Evolutionary conservation across 2,329 filamentous ascomycete genomes (phyloP), one percentile per base, ranked within the genome.

Genomic region (Blastomyces parvus): DNA sequence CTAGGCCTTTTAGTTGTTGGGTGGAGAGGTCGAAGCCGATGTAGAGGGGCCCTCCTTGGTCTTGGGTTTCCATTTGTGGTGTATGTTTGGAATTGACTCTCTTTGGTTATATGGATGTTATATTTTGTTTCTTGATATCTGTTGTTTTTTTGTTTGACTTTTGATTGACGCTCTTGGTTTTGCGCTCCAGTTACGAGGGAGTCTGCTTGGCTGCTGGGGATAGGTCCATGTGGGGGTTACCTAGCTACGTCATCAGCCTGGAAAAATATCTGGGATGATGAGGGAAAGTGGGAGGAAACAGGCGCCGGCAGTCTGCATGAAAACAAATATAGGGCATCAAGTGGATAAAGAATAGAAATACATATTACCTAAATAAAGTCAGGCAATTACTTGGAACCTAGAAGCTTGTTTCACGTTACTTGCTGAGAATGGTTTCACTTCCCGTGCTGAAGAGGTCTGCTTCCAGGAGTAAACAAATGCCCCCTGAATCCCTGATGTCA

Each of bases 21-120:
- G 94, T 97, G 53, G 92, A 97, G 65, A 97, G 87, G 78, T 99
- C 94, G 75, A 97, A 92, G 65, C 94, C 94, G 72, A 96, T 82
- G 74, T 96, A 96, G 65, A 96, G 80, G 22, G 89, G 87, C 40
- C 79, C 81, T 13, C 79, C 81, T 22, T 55, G 27, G 25, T 33
- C 17, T 36, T 55, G 52, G 9, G 52, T 0, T n/a, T 55, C 8
- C 30, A 33, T 55, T 55, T 33, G 19, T 55, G n/a, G 17, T 11
- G n/a, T 33, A 9, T 50, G 22, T 25, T 48, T 48, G 6, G 7
- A 8, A 11, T 48, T 48, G 19, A 7, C 8, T 48, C 25, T 48
- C n/a, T 3, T n/a, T 0, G 1, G 17, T 5, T 8, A n/a, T 19
- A 7, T 2, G 8, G 5, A 1, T 46, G 2, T n/a, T 22, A 1